Evolutionary conservation across 305 asterid species (phyloP), one percentile per base, ranked within the genome.

Genomic region (Solanum hybrid): DNA sequence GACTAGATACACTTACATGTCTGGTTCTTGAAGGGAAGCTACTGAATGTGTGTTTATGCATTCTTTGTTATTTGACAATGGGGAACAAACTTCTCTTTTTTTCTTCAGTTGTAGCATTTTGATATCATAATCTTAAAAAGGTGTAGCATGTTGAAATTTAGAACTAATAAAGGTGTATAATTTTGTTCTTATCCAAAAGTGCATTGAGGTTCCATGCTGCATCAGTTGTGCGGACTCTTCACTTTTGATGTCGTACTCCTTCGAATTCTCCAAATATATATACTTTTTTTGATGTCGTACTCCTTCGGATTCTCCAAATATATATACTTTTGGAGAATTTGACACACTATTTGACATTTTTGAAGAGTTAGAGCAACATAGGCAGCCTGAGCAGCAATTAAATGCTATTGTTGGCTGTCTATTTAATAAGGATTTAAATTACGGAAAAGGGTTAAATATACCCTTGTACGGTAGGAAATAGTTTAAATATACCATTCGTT

Each of bases 1-100:
- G 92, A 96, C 99, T 29, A 95, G 99, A 57, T 96, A 97, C 93
- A 96, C 99, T 45, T 96, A 96, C 95, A 96, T 97, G 98, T 97
- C 99, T 38, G 99, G 99, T 94, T 96, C 99, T 26, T 97, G 93
- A 96, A 72, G 45, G 92, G 90, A 86, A 81, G 32, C 88, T 61
- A 31, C 79, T 7, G 10, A 27, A 78, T 72, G 22, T 84, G n/a
- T 72, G 72, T 39, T 39, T 27, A 29, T 57, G 41, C 88, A 51
- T 84, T 51, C 31, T 31, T 84, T 84, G 41, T 51, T 51, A 51
- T 17, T 83, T 45, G 87, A 57, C 76, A 51, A 84, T 20, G 41
- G 88, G 10, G 39, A 57, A 51, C 29, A 45, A 34, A 51, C 76
- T 45, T 31, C 29, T 51, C 76, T 29, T 31, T 51, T 84, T 51